Evolutionary conservation across 116 monocot species (phyloP).

Genomic region (Dioscorea cayenensis): DNA sequence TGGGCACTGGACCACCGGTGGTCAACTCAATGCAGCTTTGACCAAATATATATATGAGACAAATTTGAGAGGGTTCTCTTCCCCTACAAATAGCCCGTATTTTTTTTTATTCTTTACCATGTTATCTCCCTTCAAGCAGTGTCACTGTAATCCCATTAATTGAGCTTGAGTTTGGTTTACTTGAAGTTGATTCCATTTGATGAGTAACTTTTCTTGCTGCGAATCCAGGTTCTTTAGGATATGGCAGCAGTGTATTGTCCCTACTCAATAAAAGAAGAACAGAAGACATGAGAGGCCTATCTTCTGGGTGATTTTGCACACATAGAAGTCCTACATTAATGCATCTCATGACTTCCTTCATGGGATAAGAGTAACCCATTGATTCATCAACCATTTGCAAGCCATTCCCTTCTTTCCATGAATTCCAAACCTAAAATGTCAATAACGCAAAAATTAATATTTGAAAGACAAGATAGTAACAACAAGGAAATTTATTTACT

Average conservation of each 20-base stretch:
- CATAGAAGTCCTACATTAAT: slow-evolving; percentile 22
- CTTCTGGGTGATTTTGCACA: slow-evolving; percentile 17
- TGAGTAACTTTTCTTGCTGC: background rate
- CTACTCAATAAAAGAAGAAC: slow-evolving; percentile 19
- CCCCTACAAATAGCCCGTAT: no score
- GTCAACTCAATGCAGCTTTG: no score
- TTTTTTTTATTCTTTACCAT: background rate
- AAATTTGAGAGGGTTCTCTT: no score
- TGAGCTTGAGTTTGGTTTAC: background rate
- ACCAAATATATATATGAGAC: no score
- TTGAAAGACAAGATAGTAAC: background rate
- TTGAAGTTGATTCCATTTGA: slow-evolving; percentile 6
- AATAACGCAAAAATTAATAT: background rate
- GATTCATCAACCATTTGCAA: slow-evolving; percentile 14
- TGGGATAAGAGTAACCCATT: background rate
- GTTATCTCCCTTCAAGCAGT: slow-evolving; percentile 2
- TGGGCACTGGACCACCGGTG: no score
- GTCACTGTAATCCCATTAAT: slow-evolving; percentile 7
- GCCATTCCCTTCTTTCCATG: slow-evolving; percentile 14
- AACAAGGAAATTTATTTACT: background rate
- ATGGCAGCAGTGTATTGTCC: background rate
- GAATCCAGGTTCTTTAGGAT: slow-evolving; percentile 8
- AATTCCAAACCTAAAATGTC: slow-evolving; percentile 12
- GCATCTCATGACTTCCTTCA: slow-evolving; percentile 10
- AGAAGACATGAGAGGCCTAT: slow-evolving; percentile 17